These are phyloP conservation scores for Echria macrotheca DNA, from an alignment of 495 filamentous ascomycete genomes.

Conservation along the genomic window DNA sequence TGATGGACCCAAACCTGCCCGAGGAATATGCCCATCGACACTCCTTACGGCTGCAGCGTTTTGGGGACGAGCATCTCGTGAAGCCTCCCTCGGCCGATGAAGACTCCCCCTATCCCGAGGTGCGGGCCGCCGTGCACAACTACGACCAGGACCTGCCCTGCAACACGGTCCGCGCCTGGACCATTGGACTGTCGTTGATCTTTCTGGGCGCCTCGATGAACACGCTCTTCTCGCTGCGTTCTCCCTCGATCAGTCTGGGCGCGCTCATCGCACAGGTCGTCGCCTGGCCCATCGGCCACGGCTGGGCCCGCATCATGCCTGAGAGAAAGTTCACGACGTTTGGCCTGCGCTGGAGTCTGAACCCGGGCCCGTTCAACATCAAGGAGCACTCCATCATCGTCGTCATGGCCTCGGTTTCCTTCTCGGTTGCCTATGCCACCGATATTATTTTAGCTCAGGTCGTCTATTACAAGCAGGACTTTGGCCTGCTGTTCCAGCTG, in stretches of 20 bases:
- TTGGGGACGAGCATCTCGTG: conserved; percentile 30
- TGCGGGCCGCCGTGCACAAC: conserved; percentile 56
- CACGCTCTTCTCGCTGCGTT: conserved; percentile 64
- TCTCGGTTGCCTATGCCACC: conserved; percentile 62
- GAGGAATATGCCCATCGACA: conserved; percentile 27
- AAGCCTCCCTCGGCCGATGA: conserved; percentile 19
- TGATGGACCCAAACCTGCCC: conserved; percentile 48
- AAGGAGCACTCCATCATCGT: conserved; percentile 76
- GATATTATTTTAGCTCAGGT: conserved; percentile 62
- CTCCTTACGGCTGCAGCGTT: conserved; percentile 20
- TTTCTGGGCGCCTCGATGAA: conserved; percentile 64
- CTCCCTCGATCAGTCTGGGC: conserved; percentile 60
- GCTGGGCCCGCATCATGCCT: conserved; percentile 45
- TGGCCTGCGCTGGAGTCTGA: conserved; percentile 52
- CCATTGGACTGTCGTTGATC: conserved; percentile 60
- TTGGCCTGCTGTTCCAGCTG: conserved; percentile 63
- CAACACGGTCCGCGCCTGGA: conserved; percentile 71
- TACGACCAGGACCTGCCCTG: conserved; percentile 61
- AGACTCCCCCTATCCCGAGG: conserved; percentile 69
- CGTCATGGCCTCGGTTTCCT: conserved; percentile 61
- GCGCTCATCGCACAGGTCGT: conserved; percentile 65
- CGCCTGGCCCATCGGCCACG: conserved; percentile 64
- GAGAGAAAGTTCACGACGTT: conserved; percentile 48
- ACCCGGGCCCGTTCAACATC: conserved; percentile 73
- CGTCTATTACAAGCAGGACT: conserved; percentile 63